Evolutionary conservation across 352 stramenopile species (phyloP), one percentile per base, ranked within the genome.

Genomic region (Discostella stelligera): DNA sequence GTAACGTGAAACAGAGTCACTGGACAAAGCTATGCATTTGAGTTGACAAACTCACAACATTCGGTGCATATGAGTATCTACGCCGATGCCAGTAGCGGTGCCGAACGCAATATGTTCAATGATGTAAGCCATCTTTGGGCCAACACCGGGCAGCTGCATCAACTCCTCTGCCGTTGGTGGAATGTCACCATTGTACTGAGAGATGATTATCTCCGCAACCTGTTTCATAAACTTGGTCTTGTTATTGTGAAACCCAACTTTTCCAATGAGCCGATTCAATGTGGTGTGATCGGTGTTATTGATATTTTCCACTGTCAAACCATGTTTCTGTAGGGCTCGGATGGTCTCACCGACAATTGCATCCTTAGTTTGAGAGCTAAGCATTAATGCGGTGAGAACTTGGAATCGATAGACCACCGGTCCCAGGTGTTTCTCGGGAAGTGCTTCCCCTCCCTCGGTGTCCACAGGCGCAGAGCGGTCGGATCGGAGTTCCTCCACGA

Each of bases 321-420:
- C 94, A 77, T 89, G 83, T 18, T 74, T 46, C 49, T 91, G 80
- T 48, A 94, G 62, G 39, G 39, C 64, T 64, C 71, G 65, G 72
- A 93, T 90, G 5, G 87, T 80, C 58, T 87, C 79, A 64, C 92
- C 90, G 76, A 88, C 91, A 16, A 98, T 89, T 0, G 94, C 94
- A 85, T 99, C 96, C 79, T 98, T 98, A 0, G 96, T 99, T 83
- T 99, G 96, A 76, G 91, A 97, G 55, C 94, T 98, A 49, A 99
- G 86, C 95, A 99, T 98, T 11, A 98, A 91, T n/a, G 95, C 91
- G 25, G 98, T 94, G 8, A 99, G 83, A 44, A 96, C 91, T 81
- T 98, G 95, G 79, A 98, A 98, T 46, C 95, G 90, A 71, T 77
- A 89, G 0, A 82, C 70, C 39, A 84, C 67, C 14, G 83, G 59